phyloP scores from a whole-genome alignment of 192 early-diverging fungal genomes.

The Cladochytrium replicatum region DNA sequence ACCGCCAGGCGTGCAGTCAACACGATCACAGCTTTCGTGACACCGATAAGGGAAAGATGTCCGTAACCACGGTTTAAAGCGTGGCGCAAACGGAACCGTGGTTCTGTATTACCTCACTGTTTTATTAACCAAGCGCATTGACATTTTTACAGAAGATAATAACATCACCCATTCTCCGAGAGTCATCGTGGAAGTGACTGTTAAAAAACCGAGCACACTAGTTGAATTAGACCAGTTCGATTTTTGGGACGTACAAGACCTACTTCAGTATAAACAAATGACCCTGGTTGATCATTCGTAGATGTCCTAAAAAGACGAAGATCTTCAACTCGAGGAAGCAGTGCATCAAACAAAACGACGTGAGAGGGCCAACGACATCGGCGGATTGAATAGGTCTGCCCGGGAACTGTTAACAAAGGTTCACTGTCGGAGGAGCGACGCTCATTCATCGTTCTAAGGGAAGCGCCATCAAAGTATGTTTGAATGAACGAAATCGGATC shows the following conservation, averaged over 20 bases:
- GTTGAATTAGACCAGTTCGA: background rate
- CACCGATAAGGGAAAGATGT: too few species aligned
- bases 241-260: background rate
- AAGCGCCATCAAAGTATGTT: slow-evolving; percentile 14
- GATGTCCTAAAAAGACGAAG: slow-evolving; percentile 1
- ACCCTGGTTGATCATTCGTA: slow-evolving; percentile 23
- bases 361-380: slow-evolving; percentile 53
- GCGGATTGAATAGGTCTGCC: slow-evolving; percentile 21
- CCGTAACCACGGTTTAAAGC: too few species aligned
- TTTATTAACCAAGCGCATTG: background rate
- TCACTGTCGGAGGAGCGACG: background rate
- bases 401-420: slow-evolving; percentile 4
- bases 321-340: slow-evolving; percentile 25
- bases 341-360: slow-evolving; percentile 67
- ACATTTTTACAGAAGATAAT: slow-evolving; percentile 57
- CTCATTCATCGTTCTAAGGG: background rate
- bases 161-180: slow-evolving; percentile 68
- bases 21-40: too few species aligned
- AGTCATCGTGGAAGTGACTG: slow-evolving; percentile 76
- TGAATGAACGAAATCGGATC: slow-evolving; percentile 52
- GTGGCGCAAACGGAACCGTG: too few species aligned
- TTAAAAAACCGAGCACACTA: slow-evolving; percentile 85
- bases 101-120: too few species aligned
- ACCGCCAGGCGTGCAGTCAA: too few species aligned
- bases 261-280: slow-evolving; percentile 49